Conservation (phyloP, 2,329 filamentous ascomycete genomes). For the Fusarium verrucosum region DNA sequence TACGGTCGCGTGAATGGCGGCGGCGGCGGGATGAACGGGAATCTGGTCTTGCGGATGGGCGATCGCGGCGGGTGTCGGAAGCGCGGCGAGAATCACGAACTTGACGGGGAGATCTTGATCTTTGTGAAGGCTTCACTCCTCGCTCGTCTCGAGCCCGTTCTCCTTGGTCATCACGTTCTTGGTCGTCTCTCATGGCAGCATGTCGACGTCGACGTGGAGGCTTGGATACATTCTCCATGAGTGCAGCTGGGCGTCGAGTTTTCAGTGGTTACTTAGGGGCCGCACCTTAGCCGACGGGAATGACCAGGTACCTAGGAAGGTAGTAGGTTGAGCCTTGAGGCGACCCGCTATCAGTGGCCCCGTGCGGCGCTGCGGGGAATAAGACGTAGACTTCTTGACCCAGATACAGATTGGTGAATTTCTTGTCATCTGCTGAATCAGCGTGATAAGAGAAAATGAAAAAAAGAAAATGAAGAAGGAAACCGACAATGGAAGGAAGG, state of each 20-base stretch:
- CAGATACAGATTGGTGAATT: constrained; percentile 14
- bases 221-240: constrained; percentile 46
- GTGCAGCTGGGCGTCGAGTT: constrained; percentile 49
- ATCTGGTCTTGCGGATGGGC: constrained; percentile 47
- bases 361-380: constrained; percentile 35
- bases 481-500: neutral
- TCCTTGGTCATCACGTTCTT: constrained; percentile 51
- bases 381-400: constrained; percentile 6
- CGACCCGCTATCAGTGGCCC: constrained; percentile 35
- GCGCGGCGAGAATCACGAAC: constrained; percentile 44
- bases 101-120: constrained; percentile 47
- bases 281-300: constrained; percentile 49
- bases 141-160: constrained; percentile 51
- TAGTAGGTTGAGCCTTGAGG: constrained; percentile 1
- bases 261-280: constrained; percentile 47
- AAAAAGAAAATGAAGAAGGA: neutral
- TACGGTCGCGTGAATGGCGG: constrained; percentile 52
- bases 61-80: constrained; percentile 47
- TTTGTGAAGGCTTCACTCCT: constrained; percentile 47
- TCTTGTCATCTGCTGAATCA: constrained; percentile 17
- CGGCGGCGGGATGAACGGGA: constrained; percentile 49
- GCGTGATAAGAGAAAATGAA: neutral
- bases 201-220: constrained; percentile 50
- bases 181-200: constrained; percentile 55
- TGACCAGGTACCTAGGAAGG: constrained; percentile 36